Evolutionary conservation across 306 rosid genomes (phyloP).

Genomic region (Trifolium subterraneum): DNA sequence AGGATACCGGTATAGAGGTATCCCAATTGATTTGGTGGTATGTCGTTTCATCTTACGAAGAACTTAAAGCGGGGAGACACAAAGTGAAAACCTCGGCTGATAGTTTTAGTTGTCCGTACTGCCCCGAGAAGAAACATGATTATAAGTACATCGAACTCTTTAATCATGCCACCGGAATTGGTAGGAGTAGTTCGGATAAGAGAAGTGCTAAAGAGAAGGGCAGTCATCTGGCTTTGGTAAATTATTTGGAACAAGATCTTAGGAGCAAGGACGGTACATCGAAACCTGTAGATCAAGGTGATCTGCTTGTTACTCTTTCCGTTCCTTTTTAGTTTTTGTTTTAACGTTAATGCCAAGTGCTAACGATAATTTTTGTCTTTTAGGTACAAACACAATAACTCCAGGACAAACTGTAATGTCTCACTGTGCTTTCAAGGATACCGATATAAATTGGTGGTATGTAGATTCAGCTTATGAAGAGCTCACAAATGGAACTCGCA

Average conservation of each 20-base stretch:
- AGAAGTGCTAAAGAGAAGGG: slow-evolving; percentile 80
- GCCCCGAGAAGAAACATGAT: slow-evolving; percentile 68
- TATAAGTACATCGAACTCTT: slow-evolving; percentile 68
- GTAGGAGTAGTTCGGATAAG: slow-evolving; percentile 78
- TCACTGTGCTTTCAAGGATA: slow-evolving; percentile 57
- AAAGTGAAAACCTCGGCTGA: slow-evolving; percentile 64
- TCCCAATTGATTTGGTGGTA: slow-evolving; percentile 67
- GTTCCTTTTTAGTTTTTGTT: neutral
- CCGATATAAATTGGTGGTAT: slow-evolving; percentile 66
- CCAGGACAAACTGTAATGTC: slow-evolving; percentile 53
- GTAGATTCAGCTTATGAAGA: slow-evolving; percentile 66
- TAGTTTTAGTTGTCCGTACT: slow-evolving; percentile 81
- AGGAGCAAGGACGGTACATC: slow-evolving; percentile 54
- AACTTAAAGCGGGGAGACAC: slow-evolving; percentile 67
- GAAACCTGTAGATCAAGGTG: slow-evolving; percentile 54
- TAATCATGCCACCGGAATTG: slow-evolving; percentile 91
- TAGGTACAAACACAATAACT: slow-evolving; percentile 44
- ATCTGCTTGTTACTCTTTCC: slow-evolving; percentile 29
- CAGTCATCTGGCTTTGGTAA: slow-evolving; percentile 78
- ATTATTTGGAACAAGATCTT: slow-evolving; percentile 74
- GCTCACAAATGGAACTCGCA: slow-evolving; percentile 66
- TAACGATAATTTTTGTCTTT: slow-evolving; percentile 22
- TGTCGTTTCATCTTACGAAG: slow-evolving; percentile 63
- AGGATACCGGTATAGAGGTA: slow-evolving; percentile 61
- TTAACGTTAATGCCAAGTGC: neutral